Evolutionary conservation across 805 yeast genomes (phyloP).

Genomic region (Dipodascus geniculatus): DNA sequence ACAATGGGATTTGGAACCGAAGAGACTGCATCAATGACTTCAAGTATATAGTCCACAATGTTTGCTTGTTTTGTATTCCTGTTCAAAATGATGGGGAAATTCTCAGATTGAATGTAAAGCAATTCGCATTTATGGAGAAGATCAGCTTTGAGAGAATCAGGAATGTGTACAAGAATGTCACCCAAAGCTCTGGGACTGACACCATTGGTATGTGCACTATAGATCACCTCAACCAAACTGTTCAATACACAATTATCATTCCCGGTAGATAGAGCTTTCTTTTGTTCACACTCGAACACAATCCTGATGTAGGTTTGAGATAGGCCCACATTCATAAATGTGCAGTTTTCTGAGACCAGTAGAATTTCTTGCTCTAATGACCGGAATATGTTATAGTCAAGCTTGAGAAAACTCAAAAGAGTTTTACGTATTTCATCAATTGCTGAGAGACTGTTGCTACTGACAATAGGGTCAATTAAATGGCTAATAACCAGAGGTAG

Average conservation of each 20-base stretch:
- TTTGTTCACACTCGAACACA: neutral
- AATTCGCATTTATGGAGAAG: constrained; percentile 12
- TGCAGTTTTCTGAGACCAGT: neutral
- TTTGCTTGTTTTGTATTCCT: constrained; percentile 6
- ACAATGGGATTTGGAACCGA: constrained; percentile 14
- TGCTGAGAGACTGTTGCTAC: constrained; percentile 3
- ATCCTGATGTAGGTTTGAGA: neutral
- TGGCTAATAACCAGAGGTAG: constrained; percentile 4
- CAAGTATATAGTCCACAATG: constrained; percentile 10
- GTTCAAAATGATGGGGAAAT: constrained; percentile 13
- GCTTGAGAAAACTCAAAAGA: neutral
- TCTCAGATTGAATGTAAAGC: constrained; percentile 12
- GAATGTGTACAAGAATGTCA: constrained; percentile 13
- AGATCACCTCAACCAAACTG: neutral
- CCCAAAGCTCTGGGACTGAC: constrained; percentile 11
- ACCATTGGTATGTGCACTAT: neutral
- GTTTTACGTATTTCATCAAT: neutral
- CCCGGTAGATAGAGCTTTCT: neutral
- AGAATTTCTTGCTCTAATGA: neutral
- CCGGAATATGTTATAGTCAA: neutral
- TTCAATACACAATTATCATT: neutral
- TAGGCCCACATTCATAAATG: neutral
- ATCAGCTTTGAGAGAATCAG: constrained; percentile 9
- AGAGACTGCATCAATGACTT: constrained; percentile 16
- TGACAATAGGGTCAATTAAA: constrained; percentile 11